phyloP scores from a whole-genome alignment of 305 asterid genomes.

The Rubia occidens region DNA sequence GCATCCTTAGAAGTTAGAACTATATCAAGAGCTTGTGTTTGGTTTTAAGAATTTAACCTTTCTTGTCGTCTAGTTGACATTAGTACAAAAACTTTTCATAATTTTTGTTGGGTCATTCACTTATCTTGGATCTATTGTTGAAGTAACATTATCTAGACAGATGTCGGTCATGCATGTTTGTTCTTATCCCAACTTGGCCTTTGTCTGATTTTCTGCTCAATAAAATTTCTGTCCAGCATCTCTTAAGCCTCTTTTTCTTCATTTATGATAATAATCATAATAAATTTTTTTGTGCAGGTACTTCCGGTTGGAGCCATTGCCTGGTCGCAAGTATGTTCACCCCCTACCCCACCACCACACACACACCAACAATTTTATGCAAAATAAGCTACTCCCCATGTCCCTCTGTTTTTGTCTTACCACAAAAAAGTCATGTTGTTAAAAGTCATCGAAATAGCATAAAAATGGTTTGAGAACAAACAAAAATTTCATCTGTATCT shows the following conservation, averaged over 20 bases:
- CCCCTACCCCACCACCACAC: background rate
- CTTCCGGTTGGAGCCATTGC: conserved; percentile 84
- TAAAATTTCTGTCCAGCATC: background rate
- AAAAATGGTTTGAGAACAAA: no score
- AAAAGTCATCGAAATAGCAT: no score
- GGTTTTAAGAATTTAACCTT: background rate
- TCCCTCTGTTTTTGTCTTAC: no score
- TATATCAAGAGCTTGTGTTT: background rate
- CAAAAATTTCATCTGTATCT: no score
- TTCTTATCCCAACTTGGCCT: background rate
- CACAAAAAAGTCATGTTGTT: no score
- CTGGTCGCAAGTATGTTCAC: conserved; percentile 79
- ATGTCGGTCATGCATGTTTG: background rate
- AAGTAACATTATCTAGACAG: background rate
- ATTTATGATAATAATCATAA: background rate
- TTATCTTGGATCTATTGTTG: background rate
- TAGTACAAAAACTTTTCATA: background rate
- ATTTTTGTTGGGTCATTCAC: background rate
- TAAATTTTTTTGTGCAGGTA: conserved; percentile 43
- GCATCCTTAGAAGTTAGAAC: background rate
- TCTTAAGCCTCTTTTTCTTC: background rate
- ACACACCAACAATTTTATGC: background rate
- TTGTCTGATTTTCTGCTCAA: background rate
- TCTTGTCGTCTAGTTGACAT: background rate
- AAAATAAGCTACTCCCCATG: background rate